A percentile compares a stretch with the other conserved stretches of the same genome.
phyloP scores from a whole-genome alignment of 345 rosid species.

The Theobroma cacao region DNA sequence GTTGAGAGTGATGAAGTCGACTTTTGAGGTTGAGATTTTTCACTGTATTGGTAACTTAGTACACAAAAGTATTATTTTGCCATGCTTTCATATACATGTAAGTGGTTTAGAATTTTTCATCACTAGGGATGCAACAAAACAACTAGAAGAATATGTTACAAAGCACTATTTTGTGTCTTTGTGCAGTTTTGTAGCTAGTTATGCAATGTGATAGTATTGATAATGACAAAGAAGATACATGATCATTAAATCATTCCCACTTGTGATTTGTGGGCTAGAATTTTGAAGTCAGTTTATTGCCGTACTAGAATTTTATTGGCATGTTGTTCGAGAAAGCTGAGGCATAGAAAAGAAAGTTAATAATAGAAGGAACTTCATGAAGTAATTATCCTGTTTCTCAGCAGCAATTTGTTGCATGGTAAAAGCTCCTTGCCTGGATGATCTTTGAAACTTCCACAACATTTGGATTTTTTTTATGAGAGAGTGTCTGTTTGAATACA shows the following conservation, averaged over 20 bases:
- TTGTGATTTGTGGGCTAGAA: not conserved
- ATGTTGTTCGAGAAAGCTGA: not conserved
- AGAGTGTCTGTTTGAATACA: not conserved
- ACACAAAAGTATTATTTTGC: not conserved
- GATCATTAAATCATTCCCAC: not conserved
- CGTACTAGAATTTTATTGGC: not conserved
- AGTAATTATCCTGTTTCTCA: not conserved
- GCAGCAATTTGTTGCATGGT: not conserved
- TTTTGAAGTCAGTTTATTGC: not conserved
- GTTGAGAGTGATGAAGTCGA: not conserved
- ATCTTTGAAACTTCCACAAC: not conserved
- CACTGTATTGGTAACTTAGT: not conserved
- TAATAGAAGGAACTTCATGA: not conserved
- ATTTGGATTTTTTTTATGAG: not conserved
- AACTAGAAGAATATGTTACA: not conserved
- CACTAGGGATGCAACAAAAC: not conserved
- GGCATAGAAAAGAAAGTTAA: not conserved
- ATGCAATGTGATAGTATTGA: not conserved
- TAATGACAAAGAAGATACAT: not conserved
- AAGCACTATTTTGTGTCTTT: not conserved
- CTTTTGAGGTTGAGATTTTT: not conserved
- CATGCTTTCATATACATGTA: not conserved
- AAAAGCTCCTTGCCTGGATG: not conserved
- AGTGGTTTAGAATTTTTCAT: not conserved
- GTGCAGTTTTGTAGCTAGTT: not conserved